Evolutionary conservation across 2,329 filamentous ascomycete genomes (phyloP).

Genomic region (Aspergillus glaucus): DNA sequence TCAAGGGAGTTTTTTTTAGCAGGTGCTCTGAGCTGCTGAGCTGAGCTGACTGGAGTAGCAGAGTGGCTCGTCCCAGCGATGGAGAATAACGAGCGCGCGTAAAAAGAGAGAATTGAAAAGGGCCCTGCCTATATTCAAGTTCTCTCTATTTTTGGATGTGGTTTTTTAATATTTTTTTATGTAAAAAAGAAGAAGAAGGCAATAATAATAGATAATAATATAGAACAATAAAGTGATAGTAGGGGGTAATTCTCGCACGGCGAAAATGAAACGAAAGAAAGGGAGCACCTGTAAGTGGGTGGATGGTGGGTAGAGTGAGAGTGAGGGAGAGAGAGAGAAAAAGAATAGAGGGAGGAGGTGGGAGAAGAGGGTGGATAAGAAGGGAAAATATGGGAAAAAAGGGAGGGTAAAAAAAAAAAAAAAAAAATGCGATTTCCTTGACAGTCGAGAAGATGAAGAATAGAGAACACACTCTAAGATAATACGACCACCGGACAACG

Average conservation of each 20-base stretch:
- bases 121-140: constrained; percentile 29
- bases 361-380: constrained; percentile 17
- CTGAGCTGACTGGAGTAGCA: no score
- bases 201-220: constrained; percentile 5
- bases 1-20: neutral
- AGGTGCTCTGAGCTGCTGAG: no score
- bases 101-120: constrained; percentile 25
- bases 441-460: no score
- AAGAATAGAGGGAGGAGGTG: constrained; percentile 8
- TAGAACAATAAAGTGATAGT: neutral
- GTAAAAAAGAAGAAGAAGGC: constrained; percentile 12
- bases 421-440: constrained; percentile 1
- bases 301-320: constrained; percentile 12
- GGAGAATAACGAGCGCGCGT: constrained; percentile 1
- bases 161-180: neutral
- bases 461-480: no score
- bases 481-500: constrained; percentile 3
- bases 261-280: constrained; percentile 22
- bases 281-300: constrained; percentile 2
- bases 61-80: constrained; percentile 1
- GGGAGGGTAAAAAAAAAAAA: constrained; percentile 13
- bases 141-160: constrained; percentile 11
- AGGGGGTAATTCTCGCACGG: constrained; percentile 25
- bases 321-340: constrained; percentile 10
- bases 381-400: constrained; percentile 15